Evolutionary conservation across 495 filamentous ascomycete genomes (phyloP).

Genomic region (Extremus antarcticus): DNA sequence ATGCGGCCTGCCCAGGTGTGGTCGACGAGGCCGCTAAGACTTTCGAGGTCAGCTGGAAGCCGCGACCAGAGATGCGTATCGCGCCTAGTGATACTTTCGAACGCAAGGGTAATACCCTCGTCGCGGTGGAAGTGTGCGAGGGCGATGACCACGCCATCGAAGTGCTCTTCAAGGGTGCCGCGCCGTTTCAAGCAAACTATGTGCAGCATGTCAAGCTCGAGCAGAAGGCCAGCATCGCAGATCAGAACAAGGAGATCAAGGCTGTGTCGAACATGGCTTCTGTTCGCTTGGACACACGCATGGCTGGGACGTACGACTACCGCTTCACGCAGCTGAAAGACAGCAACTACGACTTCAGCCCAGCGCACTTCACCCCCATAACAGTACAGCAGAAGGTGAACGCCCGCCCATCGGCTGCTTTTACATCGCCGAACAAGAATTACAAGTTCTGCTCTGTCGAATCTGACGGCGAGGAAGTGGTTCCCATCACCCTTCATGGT

Average conservation of each 20-base stretch:
- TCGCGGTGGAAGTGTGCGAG: slow-evolving; percentile 79
- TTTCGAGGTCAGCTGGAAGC: slow-evolving; percentile 76
- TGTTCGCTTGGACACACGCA: slow-evolving; percentile 70
- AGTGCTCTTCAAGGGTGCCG: slow-evolving; percentile 56
- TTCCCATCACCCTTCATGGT: slow-evolving; percentile 74
- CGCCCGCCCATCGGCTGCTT: slow-evolving; percentile 64
- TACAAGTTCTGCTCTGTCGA: slow-evolving; percentile 91
- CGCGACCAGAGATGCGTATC: slow-evolving; percentile 61
- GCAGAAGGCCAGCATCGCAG: slow-evolving; percentile 35
- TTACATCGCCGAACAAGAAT: slow-evolving; percentile 78
- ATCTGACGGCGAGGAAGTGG: slow-evolving; percentile 64
- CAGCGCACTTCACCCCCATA: slow-evolving; percentile 49
- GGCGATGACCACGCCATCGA: slow-evolving; percentile 86
- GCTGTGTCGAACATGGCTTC: slow-evolving; percentile 60
- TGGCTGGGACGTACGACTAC: slow-evolving; percentile 75
- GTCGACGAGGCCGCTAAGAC: slow-evolving; percentile 58
- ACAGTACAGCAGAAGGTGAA: slow-evolving; percentile 72
- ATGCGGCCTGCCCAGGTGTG: slow-evolving; percentile 66
- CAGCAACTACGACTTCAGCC: slow-evolving; percentile 66
- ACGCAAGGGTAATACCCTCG: slow-evolving; percentile 30
- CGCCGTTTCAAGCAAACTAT: slow-evolving; percentile 79
- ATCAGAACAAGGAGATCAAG: slow-evolving; percentile 54
- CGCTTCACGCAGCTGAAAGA: slow-evolving; percentile 72
- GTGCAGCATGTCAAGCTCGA: slow-evolving; percentile 57
- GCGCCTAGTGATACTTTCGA: slow-evolving; percentile 45